Evolutionary conservation across 371 early-diverging fungal species (phyloP).

Genomic region (Parasitella parasitica): DNA sequence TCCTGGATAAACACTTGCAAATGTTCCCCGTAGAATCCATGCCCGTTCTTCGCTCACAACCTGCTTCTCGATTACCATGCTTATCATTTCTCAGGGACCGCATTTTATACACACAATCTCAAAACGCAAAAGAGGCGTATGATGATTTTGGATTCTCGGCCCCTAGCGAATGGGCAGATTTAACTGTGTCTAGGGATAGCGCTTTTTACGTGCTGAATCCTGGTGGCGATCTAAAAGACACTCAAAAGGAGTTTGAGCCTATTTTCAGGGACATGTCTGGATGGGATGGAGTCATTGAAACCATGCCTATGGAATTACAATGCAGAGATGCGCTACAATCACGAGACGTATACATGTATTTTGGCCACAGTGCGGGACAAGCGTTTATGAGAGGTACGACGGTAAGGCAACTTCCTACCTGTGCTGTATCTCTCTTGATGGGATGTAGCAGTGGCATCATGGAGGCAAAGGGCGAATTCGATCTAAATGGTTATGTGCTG

Average conservation of each 20-base stretch:
- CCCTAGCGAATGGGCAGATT: slow-evolving; percentile 32
- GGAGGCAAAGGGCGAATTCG: slow-evolving; percentile 78
- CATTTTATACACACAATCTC: slow-evolving; percentile 40
- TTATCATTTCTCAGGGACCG: slow-evolving; percentile 72
- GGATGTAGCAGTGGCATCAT: slow-evolving; percentile 91
- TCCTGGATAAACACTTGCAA: slow-evolving; percentile 81
- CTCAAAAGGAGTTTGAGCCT: slow-evolving; percentile 73
- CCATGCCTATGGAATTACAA: slow-evolving; percentile 70
- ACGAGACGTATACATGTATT: slow-evolving; percentile 84
- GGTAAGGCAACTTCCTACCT: slow-evolving; percentile 62
- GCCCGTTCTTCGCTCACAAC: slow-evolving; percentile 63
- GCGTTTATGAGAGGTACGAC: slow-evolving; percentile 73
- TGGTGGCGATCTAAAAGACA: slow-evolving; percentile 77
- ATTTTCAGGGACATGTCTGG: slow-evolving; percentile 44
- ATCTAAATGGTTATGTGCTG: slow-evolving; percentile 78
- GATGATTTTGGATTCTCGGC: slow-evolving; percentile 2
- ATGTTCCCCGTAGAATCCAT: slow-evolving; percentile 86
- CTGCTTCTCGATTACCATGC: slow-evolving; percentile 84
- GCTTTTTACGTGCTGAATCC: slow-evolving; percentile 90
- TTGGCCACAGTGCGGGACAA: slow-evolving; percentile 98
- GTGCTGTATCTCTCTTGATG: slow-evolving; percentile 81
- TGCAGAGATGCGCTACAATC: slow-evolving; percentile 55
- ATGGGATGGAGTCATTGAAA: slow-evolving; percentile 76
- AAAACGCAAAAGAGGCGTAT: slow-evolving; percentile 4
- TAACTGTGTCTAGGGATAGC: slow-evolving; percentile 49